Percentiles rank a stretch among this genome's conserved stretches.
These are phyloP conservation scores for Hamamelis virginiana DNA, from an alignment of 164 flowering plant genomes.

Conservation along the genomic window DNA sequence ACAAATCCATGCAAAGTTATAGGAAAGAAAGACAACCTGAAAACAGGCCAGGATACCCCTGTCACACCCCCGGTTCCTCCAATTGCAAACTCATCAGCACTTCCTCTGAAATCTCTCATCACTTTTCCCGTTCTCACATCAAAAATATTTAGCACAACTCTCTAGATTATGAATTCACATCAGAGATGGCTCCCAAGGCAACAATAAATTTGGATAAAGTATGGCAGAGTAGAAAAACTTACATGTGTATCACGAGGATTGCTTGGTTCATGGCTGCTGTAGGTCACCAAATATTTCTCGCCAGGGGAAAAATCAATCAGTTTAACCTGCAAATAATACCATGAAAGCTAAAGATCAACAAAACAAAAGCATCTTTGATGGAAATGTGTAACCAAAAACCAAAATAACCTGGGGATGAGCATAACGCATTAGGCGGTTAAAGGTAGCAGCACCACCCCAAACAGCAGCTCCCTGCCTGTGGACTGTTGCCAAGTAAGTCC, in stretches of 20 bases:
- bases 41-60: slow-evolving; percentile 92
- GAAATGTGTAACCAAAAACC: neutral
- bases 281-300: slow-evolving; percentile 86
- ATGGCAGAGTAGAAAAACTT: slow-evolving; percentile 10
- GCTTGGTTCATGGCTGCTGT: slow-evolving; percentile 97
- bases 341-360: too few relatives aligned
- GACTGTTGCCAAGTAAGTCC: slow-evolving; percentile 90
- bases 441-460: slow-evolving; percentile 91
- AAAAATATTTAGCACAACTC: slow-evolving; percentile 80
- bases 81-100: slow-evolving; percentile 88
- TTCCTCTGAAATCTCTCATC: slow-evolving; percentile 92
- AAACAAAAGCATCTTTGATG: too few relatives aligned
- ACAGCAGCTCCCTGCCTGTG: slow-evolving; percentile 97
- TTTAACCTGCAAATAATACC: slow-evolving; percentile 56
- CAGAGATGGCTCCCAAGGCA: slow-evolving; percentile 7
- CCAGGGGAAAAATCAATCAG: slow-evolving; percentile 95
- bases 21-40: slow-evolving; percentile 46
- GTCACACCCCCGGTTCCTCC: slow-evolving; percentile 89
- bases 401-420: slow-evolving; percentile 79
- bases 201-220: neutral
- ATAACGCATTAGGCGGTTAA: slow-evolving; percentile 84
- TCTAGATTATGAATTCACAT: slow-evolving; percentile 35
- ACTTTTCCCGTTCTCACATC: slow-evolving; percentile 90
- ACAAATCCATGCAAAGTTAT: neutral
- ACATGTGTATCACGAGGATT: slow-evolving; percentile 97